phyloP scores from a whole-genome alignment of 1,139 yeast genomes.

The Pichia sp. region DNA sequence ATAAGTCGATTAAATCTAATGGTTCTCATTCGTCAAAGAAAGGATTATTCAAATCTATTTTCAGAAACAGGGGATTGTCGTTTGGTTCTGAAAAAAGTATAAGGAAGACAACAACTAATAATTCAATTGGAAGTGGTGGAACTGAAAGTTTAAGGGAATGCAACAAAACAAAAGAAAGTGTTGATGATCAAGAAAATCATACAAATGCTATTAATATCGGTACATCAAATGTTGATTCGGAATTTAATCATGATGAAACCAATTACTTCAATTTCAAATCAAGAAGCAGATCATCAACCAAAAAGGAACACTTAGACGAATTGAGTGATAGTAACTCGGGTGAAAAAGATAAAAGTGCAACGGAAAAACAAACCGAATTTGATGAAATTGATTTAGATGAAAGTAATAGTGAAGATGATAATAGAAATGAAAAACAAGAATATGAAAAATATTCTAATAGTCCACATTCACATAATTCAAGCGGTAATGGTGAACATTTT shows the following conservation, averaged over 20 bases:
- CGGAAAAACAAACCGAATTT: neutral
- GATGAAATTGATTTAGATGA: neutral
- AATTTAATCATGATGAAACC: neutral
- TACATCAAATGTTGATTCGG: neutral
- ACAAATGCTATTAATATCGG: neutral
- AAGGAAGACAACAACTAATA: constrained; percentile 3
- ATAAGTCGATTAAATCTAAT: constrained; percentile 4
- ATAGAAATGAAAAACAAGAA: neutral
- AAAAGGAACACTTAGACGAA: neutral
- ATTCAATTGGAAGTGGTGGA: neutral
- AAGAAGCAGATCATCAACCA: neutral
- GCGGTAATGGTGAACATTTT: constrained; percentile 10
- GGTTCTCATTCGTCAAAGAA: constrained; percentile 4
- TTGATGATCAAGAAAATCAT: neutral
- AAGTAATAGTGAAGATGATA: neutral
- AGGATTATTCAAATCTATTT: constrained; percentile 3
- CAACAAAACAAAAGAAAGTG: no score
- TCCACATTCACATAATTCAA: neutral
- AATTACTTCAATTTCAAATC: neutral
- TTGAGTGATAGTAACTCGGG: neutral
- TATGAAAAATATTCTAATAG: neutral
- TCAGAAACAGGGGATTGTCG: constrained; percentile 13
- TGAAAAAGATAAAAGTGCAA: neutral
- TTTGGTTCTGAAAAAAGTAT: constrained; percentile 9
- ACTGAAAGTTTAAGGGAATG: neutral